These are phyloP conservation scores for Klebsormidium nitens DNA, from an alignment of 139 green algal species.

Conservation along the genomic window DNA sequence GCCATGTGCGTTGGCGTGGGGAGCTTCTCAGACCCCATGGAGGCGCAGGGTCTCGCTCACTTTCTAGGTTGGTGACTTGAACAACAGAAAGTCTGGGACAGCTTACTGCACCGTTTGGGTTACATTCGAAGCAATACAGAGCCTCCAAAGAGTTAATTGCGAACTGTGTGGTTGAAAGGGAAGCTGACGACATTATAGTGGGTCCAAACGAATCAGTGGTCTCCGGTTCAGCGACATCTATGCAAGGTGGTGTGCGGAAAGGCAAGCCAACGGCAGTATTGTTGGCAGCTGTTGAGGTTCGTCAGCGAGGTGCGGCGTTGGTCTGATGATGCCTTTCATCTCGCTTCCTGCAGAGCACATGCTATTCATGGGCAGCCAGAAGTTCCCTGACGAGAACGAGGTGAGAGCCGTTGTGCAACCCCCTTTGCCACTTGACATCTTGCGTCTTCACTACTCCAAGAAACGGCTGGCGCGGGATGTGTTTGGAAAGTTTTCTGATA, in stretches of 20 bases:
- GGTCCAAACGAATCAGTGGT: not conserved
- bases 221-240: not conserved
- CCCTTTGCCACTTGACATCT: too few species aligned
- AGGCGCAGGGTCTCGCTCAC: conserved; percentile 46
- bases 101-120: too few species aligned
- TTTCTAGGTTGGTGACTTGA: conserved; percentile 29
- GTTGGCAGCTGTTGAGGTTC: not conserved
- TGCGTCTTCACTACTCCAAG: too few species aligned
- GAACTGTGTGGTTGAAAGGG: conserved; percentile 47
- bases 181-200: not conserved
- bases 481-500: too few species aligned
- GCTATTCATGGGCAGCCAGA: conserved; percentile 97
- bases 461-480: too few species aligned
- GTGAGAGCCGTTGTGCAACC: too few species aligned
- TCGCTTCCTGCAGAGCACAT: conserved; percentile 83
- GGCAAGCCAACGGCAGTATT: not conserved
- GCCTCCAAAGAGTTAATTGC: too few species aligned
- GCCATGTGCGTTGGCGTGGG: conserved; percentile 83
- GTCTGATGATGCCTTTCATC: conserved; percentile 83
- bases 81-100: too few species aligned
- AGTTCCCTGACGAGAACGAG: conserved; percentile 92
- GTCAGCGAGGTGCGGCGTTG: too few species aligned
- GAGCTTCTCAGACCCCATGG: conserved; percentile 74
- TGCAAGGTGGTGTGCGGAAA: not conserved
- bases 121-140: too few species aligned